Evolutionary conservation across 1,139 yeast genomes (phyloP).

Genomic region (Diutina ranongensis): DNA sequence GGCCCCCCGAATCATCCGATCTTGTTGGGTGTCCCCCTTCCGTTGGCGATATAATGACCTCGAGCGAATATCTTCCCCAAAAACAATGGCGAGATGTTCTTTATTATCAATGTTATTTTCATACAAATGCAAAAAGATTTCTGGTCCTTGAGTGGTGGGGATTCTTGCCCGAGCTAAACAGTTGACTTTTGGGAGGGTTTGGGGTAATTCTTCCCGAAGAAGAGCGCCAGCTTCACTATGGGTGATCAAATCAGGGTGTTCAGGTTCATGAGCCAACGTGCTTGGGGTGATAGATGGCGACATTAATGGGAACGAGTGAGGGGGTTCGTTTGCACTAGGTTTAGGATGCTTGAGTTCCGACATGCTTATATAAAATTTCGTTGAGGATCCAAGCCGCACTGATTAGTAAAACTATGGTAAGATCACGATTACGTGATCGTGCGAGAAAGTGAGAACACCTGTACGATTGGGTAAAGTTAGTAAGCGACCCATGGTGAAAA

Average conservation of each 20-base stretch:
- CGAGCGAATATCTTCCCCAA: slow-evolving; percentile 85
- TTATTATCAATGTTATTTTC: slow-evolving; percentile 77
- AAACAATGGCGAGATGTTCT: slow-evolving; percentile 94
- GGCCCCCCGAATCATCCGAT: slow-evolving; percentile 95
- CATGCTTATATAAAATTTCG: slow-evolving; percentile 1
- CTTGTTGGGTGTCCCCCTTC: slow-evolving; percentile 72
- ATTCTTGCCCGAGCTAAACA: slow-evolving; percentile 90
- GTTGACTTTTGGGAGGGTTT: slow-evolving; percentile 53
- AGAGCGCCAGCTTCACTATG: background rate
- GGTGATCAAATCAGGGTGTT: slow-evolving; percentile 2
- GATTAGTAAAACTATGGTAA: background rate
- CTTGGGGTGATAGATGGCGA: background rate
- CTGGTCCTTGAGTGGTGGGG: slow-evolving; percentile 90
- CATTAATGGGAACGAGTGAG: slow-evolving; percentile 3
- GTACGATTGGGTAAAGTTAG: too few relatives aligned
- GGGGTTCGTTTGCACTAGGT: background rate
- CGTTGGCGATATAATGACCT: slow-evolving; percentile 53
- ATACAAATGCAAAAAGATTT: slow-evolving; percentile 83
- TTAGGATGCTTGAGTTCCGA: background rate
- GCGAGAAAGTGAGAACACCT: too few relatives aligned
- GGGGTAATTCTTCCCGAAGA: background rate
- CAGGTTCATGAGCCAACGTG: background rate
- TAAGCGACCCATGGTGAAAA: too few relatives aligned
- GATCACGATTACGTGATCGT: too few relatives aligned
- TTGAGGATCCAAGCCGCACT: background rate